phyloP scores from a whole-genome alignment of 257 asterid species.

The Solanum pimpinellifolium region DNA sequence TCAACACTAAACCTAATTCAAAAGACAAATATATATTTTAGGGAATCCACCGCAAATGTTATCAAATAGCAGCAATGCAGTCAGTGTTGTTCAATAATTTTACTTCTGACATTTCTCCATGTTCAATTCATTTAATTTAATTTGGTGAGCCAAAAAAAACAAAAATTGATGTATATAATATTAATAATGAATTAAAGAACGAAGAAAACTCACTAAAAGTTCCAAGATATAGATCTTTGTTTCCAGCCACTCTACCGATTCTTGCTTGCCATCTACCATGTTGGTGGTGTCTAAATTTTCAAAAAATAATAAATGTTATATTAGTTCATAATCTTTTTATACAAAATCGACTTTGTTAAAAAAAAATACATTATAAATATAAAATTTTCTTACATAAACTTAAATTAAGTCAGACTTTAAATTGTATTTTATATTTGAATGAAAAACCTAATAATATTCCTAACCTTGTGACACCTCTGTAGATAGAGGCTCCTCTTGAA shows the following conservation, averaged over 20 bases:
- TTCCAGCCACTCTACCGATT: constrained; percentile 87
- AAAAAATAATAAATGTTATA: too few species aligned
- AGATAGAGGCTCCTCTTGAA: constrained; percentile 85
- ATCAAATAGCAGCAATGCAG: constrained; percentile 25
- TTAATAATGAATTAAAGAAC: not conserved
- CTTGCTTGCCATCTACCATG: constrained; percentile 93
- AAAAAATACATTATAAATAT: too few species aligned
- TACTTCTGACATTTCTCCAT: not conserved
- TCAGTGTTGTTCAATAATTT: not conserved
- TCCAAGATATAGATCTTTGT: constrained; percentile 82
- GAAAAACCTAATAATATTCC: not conserved
- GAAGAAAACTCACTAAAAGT: constrained; percentile 58
- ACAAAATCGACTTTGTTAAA: too few species aligned
- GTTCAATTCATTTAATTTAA: not conserved
- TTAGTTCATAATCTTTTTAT: not conserved
- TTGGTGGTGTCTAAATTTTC: constrained; percentile 68
- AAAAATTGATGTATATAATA: not conserved
- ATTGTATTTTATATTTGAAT: too few species aligned
- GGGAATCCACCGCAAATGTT: constrained; percentile 36
- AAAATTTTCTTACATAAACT: too few species aligned
- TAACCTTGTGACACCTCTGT: constrained; percentile 91
- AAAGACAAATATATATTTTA: not conserved
- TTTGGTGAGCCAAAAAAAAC: not conserved
- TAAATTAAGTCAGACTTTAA: too few species aligned
- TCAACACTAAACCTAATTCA: not conserved